Conservation (phyloP, 345 rosid genomes). For the Bruguiera sexangula region DNA sequence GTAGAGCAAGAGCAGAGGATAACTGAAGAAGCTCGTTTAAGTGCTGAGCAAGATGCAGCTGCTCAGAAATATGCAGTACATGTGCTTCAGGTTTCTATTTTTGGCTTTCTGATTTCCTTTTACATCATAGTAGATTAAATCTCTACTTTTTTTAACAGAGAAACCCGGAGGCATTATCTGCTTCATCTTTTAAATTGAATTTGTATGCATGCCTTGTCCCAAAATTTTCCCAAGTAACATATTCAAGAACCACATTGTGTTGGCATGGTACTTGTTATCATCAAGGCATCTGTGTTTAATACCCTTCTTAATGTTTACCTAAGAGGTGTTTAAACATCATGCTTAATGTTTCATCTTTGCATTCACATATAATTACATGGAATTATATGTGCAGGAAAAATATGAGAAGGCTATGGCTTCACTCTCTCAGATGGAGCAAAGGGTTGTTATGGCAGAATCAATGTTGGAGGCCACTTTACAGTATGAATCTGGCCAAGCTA, state of each 20-base stretch:
- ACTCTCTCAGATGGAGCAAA: conserved; percentile 74
- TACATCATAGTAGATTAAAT: background rate
- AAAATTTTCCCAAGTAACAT: background rate
- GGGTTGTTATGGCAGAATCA: conserved; percentile 86
- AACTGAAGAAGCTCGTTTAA: conserved; percentile 82
- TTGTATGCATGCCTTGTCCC: background rate
- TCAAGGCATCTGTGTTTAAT: background rate
- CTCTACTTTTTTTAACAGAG: background rate
- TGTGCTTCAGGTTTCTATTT: conserved; percentile 59
- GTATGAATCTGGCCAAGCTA: conserved; percentile 73
- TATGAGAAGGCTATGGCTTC: conserved; percentile 69
- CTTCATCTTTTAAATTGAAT: background rate
- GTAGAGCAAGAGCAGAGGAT: conserved; percentile 84
- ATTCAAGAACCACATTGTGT: background rate
- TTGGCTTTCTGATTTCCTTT: background rate
- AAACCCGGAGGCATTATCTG: background rate
- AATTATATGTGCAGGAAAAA: conserved; percentile 57
- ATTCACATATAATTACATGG: background rate
- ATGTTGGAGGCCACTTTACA: conserved; percentile 84
- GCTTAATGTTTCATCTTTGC: conserved; percentile 5
- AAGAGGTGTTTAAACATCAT: background rate
- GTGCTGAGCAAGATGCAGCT: conserved; percentile 75
- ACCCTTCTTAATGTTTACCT: background rate
- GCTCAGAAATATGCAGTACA: conserved; percentile 59
- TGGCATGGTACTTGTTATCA: background rate